A percentile compares a stretch with the other conserved stretches of the same genome.
Conservation (phyloP, 148 eudicot genomes). For the Silene uniflora region DNA sequence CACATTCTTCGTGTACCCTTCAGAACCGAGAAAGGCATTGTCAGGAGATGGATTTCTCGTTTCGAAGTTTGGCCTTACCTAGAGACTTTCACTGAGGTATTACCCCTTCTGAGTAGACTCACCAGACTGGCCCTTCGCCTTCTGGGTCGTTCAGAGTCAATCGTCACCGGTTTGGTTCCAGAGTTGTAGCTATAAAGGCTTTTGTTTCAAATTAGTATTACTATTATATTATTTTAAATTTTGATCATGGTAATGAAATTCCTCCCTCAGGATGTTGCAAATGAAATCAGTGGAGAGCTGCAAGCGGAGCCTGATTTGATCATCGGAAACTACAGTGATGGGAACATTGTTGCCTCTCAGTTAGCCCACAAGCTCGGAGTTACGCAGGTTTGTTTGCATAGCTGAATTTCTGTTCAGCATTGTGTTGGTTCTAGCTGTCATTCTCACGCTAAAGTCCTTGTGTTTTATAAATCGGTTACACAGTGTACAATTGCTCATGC, state of each 20-base stretch:
- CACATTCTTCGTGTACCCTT: conserved; percentile 95
- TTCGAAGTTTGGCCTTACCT: conserved; percentile 99
- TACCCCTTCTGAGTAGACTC: background rate
- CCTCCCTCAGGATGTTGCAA: conserved; percentile 67
- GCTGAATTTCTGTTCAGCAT: background rate
- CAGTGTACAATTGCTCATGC: conserved; percentile 99
- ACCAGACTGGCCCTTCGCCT: background rate
- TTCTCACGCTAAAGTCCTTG: background rate
- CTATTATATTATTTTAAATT: no score
- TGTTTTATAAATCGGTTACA: background rate
- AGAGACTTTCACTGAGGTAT: conserved; percentile 91
- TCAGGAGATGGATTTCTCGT: conserved; percentile 93
- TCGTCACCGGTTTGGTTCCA: no score
- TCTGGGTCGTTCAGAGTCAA: no score
- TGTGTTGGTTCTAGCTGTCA: background rate
- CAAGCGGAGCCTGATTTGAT: conserved; percentile 88
- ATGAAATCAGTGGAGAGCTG: conserved; percentile 67
- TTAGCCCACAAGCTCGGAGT: conserved; percentile 90
- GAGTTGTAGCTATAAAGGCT: no score
- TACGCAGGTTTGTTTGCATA: conserved; percentile 47
- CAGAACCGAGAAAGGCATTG: conserved; percentile 87
- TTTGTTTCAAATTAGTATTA: no score
- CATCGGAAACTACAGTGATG: conserved; percentile 94
- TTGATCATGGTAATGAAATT: conserved; percentile 7
- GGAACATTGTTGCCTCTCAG: conserved; percentile 91